Conservation (phyloP, 352 stramenopile genomes). For the Blastocystis sp. region DNA sequence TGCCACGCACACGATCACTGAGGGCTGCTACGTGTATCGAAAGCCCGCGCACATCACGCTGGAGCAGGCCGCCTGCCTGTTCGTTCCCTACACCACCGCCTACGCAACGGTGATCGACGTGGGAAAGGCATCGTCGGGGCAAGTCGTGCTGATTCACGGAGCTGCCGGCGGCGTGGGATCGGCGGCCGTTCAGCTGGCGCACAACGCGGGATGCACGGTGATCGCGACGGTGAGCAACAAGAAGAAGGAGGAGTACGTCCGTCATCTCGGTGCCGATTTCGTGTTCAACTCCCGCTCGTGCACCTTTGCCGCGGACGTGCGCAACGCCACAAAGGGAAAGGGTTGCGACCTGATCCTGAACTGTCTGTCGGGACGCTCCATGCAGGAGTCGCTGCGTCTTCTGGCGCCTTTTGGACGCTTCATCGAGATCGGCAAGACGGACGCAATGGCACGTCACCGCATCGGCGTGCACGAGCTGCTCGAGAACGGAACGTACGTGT, state of each 20-base stretch:
- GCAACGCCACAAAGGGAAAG: not conserved
- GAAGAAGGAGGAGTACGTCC: constrained; percentile 55
- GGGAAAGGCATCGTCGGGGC: constrained; percentile 1
- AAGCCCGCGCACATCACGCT: constrained; percentile 43
- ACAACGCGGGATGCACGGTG: constrained; percentile 25
- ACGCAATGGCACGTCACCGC: constrained; percentile 19
- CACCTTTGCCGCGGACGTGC: constrained; percentile 2
- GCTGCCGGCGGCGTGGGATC: constrained; percentile 49
- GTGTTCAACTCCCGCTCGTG: constrained; percentile 43
- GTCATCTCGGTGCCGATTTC: not conserved
- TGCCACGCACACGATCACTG: constrained; percentile 1
- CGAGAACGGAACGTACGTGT: constrained; percentile 53
- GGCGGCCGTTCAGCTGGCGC: constrained; percentile 32
- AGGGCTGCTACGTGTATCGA: not conserved
- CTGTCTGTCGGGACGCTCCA: constrained; percentile 22
- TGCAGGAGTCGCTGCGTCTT: constrained; percentile 22
- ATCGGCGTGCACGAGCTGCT: constrained; percentile 36
- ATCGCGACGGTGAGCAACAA: constrained; percentile 50
- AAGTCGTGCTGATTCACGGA: constrained; percentile 42
- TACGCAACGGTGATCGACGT: constrained; percentile 40
- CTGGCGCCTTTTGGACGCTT: constrained; percentile 48
- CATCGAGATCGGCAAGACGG: constrained; percentile 56
- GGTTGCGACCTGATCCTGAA: constrained; percentile 49
- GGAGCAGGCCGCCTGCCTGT: constrained; percentile 8
- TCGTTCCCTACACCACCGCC: constrained; percentile 46